A percentile compares a stretch with the other conserved stretches of the same genome.
These are phyloP conservation scores for Colletotrichum lentis DNA, from an alignment of 2,329 filamentous ascomycete species.

Conservation along the genomic window DNA sequence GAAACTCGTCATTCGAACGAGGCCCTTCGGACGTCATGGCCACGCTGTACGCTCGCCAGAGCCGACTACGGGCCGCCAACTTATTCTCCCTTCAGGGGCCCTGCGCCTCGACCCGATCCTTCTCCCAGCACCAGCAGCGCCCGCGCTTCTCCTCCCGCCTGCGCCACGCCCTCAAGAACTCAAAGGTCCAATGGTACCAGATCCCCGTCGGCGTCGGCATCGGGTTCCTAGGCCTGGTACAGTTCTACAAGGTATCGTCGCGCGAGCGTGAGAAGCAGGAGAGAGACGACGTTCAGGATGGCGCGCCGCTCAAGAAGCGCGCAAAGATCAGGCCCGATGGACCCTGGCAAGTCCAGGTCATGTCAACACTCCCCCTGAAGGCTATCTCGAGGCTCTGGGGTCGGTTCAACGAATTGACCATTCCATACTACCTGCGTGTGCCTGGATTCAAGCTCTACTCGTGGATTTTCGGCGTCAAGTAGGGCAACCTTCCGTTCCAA, in stretches of 20 bases:
- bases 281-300: slow-evolving; percentile 55
- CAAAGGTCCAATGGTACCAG: slow-evolving; percentile 82
- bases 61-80: slow-evolving; percentile 47
- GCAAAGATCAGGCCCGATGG: slow-evolving; percentile 79
- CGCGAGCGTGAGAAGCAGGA: slow-evolving; percentile 63
- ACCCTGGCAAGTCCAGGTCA: slow-evolving; percentile 92
- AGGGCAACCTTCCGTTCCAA: slow-evolving; percentile 39
- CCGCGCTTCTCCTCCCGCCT: slow-evolving; percentile 62
- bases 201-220: slow-evolving; percentile 89
- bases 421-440: slow-evolving; percentile 86
- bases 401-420: slow-evolving; percentile 85
- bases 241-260: slow-evolving; percentile 78
- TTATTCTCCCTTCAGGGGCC: slow-evolving; percentile 44
- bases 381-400: slow-evolving; percentile 91
- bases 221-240: slow-evolving; percentile 81
- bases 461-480: slow-evolving; percentile 88
- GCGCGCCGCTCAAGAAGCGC: slow-evolving; percentile 58
- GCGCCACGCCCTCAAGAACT: slow-evolving; percentile 58
- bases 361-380: slow-evolving; percentile 92
- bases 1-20: slow-evolving; percentile 14
- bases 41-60: slow-evolving; percentile 48
- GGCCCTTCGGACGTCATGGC: slow-evolving; percentile 42
- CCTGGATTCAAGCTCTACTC: slow-evolving; percentile 93
- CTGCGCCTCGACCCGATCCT: slow-evolving; percentile 45
- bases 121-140: slow-evolving; percentile 55